phyloP scores from a whole-genome alignment of 2,329 filamentous ascomycete genomes.

The Lanzia echinophila region DNA sequence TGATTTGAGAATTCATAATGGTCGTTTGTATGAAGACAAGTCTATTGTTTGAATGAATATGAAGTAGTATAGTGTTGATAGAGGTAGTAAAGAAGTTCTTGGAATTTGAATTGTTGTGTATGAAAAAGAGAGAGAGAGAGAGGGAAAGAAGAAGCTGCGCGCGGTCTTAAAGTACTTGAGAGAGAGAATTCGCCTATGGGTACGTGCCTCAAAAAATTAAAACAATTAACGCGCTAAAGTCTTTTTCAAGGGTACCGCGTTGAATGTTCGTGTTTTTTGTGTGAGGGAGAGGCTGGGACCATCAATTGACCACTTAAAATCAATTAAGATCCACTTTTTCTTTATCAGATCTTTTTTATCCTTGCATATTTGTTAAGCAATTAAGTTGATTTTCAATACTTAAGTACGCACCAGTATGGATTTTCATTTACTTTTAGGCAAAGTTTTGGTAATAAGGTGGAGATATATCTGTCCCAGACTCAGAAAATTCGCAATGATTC shows the following conservation, averaged over 20 bases:
- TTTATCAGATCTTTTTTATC: constrained; percentile 24
- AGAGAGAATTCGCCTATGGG: neutral
- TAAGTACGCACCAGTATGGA: too few species aligned
- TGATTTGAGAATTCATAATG: constrained; percentile 68
- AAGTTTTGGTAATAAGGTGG: neutral
- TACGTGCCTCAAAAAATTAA: constrained; percentile 4
- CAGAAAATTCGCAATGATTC: neutral
- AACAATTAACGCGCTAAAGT: constrained; percentile 6
- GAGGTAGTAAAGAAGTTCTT: neutral
- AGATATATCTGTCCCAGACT: neutral
- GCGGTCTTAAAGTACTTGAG: neutral
- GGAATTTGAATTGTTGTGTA: neutral
- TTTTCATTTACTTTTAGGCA: neutral
- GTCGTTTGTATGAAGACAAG: constrained; percentile 11
- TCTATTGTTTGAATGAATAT: constrained; percentile 8
- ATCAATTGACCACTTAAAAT: neutral
- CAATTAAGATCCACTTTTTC: neutral
- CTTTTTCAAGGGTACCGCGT: neutral
- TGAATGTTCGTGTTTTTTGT: constrained; percentile 4
- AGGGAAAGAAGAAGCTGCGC: constrained; percentile 3
- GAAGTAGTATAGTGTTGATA: neutral
- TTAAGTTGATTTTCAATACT: too few species aligned
- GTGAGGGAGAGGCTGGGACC: constrained; percentile 6
- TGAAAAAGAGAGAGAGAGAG: neutral
- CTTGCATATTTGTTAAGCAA: neutral